Evolutionary conservation across 768 basidiomycete species (phyloP).

Genomic region (Kwoniella dendrophila): DNA sequence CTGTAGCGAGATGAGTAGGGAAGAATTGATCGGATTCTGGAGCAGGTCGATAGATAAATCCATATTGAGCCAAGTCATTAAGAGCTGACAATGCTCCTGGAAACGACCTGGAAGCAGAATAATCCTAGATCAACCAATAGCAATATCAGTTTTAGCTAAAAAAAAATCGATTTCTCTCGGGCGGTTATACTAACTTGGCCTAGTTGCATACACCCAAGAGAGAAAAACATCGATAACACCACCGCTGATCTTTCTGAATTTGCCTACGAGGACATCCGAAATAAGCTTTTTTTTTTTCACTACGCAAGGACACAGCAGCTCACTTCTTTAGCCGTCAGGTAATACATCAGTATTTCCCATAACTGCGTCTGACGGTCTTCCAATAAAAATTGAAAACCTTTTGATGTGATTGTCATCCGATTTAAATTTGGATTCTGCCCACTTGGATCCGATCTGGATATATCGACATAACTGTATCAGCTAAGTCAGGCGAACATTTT

Average conservation of each 20-base stretch:
- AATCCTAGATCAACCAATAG: constrained; percentile 68
- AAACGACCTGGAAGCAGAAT: constrained; percentile 78
- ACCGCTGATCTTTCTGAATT: constrained; percentile 86
- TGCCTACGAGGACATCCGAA: constrained; percentile 2
- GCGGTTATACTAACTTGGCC: constrained; percentile 75
- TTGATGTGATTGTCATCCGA: constrained; percentile 71
- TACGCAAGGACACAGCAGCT: constrained; percentile 55
- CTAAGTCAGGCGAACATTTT: neutral
- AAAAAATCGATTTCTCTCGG: too few relatives aligned
- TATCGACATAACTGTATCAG: neutral
- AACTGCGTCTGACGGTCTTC: constrained; percentile 91
- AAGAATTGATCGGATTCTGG: constrained; percentile 67
- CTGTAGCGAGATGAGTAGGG: constrained; percentile 92
- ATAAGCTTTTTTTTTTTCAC: too few relatives aligned
- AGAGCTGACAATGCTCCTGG: constrained; percentile 82
- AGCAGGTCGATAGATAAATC: constrained; percentile 81
- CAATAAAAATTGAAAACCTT: constrained; percentile 93
- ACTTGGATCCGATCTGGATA: constrained; percentile 53
- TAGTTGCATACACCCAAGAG: constrained; percentile 94
- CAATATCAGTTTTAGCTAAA: too few relatives aligned
- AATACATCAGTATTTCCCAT: constrained; percentile 91
- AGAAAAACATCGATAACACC: constrained; percentile 90
- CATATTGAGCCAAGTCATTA: constrained; percentile 90
- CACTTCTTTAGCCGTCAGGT: constrained; percentile 76
- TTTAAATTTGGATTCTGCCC: constrained; percentile 34